These are phyloP conservation scores for Cladosporium halotolerans DNA, from an alignment of 2,329 filamentous ascomycete species.

Conservation along the genomic window DNA sequence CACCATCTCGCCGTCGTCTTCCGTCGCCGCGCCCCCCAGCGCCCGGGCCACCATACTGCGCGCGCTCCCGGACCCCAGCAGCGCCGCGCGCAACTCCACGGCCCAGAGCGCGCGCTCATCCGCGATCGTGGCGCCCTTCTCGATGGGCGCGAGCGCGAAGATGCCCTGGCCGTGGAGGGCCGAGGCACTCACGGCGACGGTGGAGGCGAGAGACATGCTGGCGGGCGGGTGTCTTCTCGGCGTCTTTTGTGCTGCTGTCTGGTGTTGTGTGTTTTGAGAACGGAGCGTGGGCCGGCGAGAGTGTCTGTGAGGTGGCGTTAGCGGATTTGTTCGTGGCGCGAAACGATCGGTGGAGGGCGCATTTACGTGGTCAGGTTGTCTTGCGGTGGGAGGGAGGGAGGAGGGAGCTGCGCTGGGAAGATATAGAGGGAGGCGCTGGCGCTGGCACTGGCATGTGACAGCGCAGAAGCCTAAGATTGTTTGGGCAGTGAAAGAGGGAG, in stretches of 20 bases:
- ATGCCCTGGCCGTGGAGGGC: not conserved
- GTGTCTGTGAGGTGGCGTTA: not conserved
- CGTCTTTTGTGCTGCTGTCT: no score
- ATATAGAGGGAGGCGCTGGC: no score
- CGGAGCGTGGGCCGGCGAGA: not conserved
- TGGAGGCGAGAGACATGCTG: not conserved
- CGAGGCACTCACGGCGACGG: not conserved
- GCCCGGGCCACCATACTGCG: not conserved
- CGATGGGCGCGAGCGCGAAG: not conserved
- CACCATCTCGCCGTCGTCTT: no score
- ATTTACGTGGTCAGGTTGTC: no score
- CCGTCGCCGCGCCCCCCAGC: not conserved
- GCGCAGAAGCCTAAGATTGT: no score
- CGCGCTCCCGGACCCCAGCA: not conserved
- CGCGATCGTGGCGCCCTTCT: not conserved
- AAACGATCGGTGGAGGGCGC: not conserved
- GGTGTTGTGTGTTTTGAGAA: not conserved
- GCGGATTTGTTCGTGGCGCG: not conserved
- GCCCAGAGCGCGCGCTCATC: conserved; percentile 4
- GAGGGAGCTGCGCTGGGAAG: no score
- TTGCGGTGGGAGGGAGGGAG: no score
- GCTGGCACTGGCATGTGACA: no score
- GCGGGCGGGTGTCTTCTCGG: not conserved
- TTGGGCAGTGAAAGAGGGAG: no score
- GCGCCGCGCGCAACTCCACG: not conserved